A percentile compares a stretch with the other conserved stretches of the same genome.
phyloP scores from a whole-genome alignment of 257 asterid genomes.

The Avicennia marina region DNA sequence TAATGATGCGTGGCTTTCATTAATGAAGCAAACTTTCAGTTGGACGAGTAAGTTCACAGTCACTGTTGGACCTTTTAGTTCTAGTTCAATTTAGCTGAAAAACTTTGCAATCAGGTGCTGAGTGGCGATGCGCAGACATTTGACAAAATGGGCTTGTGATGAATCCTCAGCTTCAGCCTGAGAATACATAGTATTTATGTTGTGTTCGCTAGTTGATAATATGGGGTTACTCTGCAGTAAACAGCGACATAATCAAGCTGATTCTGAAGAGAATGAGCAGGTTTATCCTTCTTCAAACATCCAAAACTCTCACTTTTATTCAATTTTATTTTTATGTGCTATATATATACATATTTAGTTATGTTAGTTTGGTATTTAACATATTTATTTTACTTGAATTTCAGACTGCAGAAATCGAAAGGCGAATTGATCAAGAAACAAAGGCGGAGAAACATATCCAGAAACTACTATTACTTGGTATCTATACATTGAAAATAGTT shows the following conservation, averaged over 20 bases:
- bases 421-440: slow-evolving; percentile 94
- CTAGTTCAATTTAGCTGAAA: slow-evolving; percentile 1
- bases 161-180: slow-evolving; percentile 34
- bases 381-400: slow-evolving; percentile 6
- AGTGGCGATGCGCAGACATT: slow-evolving; percentile 26
- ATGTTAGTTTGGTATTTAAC: background rate
- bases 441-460: slow-evolving; percentile 96
- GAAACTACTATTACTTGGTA: slow-evolving; percentile 95
- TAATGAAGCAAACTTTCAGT: background rate
- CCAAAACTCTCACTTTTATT: too few species aligned
- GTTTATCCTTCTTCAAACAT: slow-evolving; percentile 32
- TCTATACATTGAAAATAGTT: slow-evolving; percentile 12
- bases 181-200: slow-evolving; percentile 36
- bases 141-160: slow-evolving; percentile 23
- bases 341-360: too few species aligned
- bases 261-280: slow-evolving; percentile 83
- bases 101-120: slow-evolving; percentile 25
- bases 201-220: slow-evolving; percentile 36
- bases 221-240: slow-evolving; percentile 97
- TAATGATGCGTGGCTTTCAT: background rate
- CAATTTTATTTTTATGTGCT: too few species aligned
- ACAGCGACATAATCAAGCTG: slow-evolving; percentile 63
- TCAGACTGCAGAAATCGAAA: slow-evolving; percentile 95
- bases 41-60: background rate
- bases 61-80: background rate